Conservation (phyloP, 225 moss, liverwort and hornwort genomes). For the Sphagnum tenellum region DNA sequence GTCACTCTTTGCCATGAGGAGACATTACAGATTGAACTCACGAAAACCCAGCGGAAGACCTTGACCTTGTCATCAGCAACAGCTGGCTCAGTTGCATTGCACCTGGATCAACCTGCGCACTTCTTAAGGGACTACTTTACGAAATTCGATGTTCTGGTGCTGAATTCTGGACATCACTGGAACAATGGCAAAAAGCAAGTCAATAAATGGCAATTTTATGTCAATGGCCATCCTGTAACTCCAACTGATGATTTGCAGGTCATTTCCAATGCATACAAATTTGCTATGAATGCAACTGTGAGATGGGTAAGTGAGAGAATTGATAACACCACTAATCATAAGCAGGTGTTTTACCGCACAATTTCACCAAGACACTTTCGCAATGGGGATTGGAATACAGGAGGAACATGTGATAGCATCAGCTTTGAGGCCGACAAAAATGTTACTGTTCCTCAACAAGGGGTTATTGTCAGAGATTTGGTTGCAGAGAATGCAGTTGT, state of each 20-base stretch:
- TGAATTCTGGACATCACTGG: constrained; percentile 86
- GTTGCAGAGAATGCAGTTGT: constrained; percentile 40
- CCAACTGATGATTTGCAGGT: background rate
- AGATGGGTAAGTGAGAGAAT: constrained; percentile 27
- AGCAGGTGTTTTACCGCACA: constrained; percentile 34
- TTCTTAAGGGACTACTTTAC: constrained; percentile 36
- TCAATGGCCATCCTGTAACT: constrained; percentile 14
- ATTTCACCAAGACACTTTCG: constrained; percentile 64
- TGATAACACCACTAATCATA: constrained; percentile 3
- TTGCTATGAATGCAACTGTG: constrained; percentile 33
- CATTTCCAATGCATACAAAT: constrained; percentile 34
- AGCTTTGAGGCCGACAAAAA: too few species aligned
- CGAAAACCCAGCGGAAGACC: background rate
- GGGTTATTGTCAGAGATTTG: constrained; percentile 4
- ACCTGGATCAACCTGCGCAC: constrained; percentile 48
- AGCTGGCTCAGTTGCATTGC: constrained; percentile 19
- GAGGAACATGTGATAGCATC: constrained; percentile 50
- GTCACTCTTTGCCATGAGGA: constrained; percentile 37
- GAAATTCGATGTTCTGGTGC: constrained; percentile 37
- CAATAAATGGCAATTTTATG: constrained; percentile 40
- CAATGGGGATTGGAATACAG: constrained; percentile 83
- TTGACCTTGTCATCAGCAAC: constrained; percentile 12
- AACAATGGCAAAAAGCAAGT: constrained; percentile 36
- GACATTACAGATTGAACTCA: background rate
- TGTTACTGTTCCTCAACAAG: too few species aligned